Conservation (phyloP, 495 filamentous ascomycete species). For the Neurospora sp. region DNA sequence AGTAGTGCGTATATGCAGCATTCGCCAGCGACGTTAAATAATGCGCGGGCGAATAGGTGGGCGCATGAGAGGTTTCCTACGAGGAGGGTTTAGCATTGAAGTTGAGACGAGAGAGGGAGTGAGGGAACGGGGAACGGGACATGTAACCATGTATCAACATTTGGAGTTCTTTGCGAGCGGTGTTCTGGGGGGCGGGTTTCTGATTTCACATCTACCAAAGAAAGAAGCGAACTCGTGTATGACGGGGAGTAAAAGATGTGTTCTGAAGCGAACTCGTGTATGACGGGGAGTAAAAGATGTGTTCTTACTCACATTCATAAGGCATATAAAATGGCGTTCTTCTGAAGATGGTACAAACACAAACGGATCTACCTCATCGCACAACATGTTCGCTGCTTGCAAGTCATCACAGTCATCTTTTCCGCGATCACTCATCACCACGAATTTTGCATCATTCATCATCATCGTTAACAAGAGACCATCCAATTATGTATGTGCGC, state of each 20-base stretch:
- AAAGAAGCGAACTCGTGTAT: background rate
- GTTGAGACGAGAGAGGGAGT: no score
- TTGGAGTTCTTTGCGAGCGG: background rate
- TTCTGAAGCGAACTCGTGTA: background rate
- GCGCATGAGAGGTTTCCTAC: conserved; percentile 35
- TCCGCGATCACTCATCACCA: no score
- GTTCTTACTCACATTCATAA: background rate
- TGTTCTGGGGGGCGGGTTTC: background rate
- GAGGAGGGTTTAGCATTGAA: background rate
- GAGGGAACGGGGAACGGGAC: no score
- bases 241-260: background rate
- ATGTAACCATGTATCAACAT: background rate
- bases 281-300: background rate
- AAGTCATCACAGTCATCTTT: no score
- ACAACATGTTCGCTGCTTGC: no score
- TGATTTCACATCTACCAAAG: background rate
- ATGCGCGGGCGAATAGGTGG: conserved; percentile 16
- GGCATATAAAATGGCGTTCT: background rate
- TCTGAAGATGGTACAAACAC: background rate
- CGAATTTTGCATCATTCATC: background rate
- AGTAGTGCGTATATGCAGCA: conserved; percentile 2
- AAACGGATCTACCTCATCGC: no score
- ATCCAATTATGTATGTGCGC: background rate
- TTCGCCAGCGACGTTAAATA: conserved; percentile 17
- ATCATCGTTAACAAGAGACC: background rate